Evolutionary conservation across 306 rosid genomes (phyloP).

Genomic region (Cicer judaicum): DNA sequence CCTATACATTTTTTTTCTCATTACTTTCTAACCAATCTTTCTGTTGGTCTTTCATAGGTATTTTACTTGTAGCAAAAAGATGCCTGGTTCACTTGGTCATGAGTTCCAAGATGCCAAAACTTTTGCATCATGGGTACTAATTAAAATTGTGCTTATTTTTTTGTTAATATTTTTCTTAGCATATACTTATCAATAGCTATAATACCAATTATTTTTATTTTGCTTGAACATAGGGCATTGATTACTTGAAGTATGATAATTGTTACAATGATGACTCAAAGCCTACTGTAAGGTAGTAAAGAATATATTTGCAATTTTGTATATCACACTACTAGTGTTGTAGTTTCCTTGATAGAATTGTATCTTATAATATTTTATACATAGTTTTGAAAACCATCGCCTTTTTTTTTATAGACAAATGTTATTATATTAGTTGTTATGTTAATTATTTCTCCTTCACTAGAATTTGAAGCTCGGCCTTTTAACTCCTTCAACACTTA

Average conservation of each 20-base stretch:
- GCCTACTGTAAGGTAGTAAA: conserved; percentile 78
- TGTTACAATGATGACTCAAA: conserved; percentile 72
- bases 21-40: conserved; percentile 3
- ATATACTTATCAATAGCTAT: neutral
- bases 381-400: conserved; percentile 10
- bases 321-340: conserved; percentile 22
- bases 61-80: conserved; percentile 82
- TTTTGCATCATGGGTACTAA: conserved; percentile 89
- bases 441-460: no score
- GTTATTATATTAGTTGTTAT: no score
- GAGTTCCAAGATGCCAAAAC: conserved; percentile 92
- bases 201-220: neutral
- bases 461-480: no score
- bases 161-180: neutral
- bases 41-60: conserved; percentile 55
- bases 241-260: conserved; percentile 97
- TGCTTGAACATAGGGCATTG: conserved; percentile 72
- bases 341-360: neutral
- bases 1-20: neutral
- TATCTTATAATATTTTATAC: neutral
- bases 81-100: conserved; percentile 96
- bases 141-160: conserved; percentile 6
- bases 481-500: no score
- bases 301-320: neutral
- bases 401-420: neutral